Base-by-base conservation (phyloP, 352 stramenopile species). In the Phytophthora sp. region DNA sequence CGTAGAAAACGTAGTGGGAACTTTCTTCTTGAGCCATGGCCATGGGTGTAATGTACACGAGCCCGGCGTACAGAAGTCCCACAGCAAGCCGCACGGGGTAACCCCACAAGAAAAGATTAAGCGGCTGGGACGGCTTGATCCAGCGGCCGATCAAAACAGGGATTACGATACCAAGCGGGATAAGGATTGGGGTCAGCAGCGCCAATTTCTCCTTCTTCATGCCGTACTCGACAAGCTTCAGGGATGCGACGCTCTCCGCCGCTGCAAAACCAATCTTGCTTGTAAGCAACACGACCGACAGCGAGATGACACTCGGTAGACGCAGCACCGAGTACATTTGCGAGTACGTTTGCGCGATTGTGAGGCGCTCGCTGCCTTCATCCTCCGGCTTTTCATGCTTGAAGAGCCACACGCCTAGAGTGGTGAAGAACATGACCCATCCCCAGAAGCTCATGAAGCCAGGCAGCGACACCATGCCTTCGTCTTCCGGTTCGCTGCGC, bases 391-490 rank as follows among this genome's bases (percentile, higher is more conserved):
- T 87, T 52, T 98, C 95, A 39, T 82, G 67, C 75, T 98, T 98
- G 66, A 98, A 97, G 21, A 98, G 28, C 53, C 76, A 95, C n/a
- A 98, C 86, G 26, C 90, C 81, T 26, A 96, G 38, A 20, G 95
- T 99, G 15, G 91, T 97, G 31, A 91, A 66, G 21, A 98, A 82
- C 80, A 98, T 98, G 62, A 98, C 62, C 62, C 82, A 95, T 17
- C 93, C 95, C 92, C 94, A 98, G 53, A 97, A 97, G 45, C 77
- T 78, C 86, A 99, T 97, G 55, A 98, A 98, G 1, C 76, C 79
- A 0, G 85, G 79, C 34, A 98, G 64, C 21, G 78, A 85, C 50
- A 98, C 80, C 50, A 98, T 81, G 5, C 91, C 91, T 52, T 89
- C 66, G 35, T 87, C 68, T 39, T 87, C 54, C 5, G 83, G 79